Evolutionary conservation across 1,284 basidiomycete genomes (phyloP).

Genomic region (Laetiporus sulphureus): DNA sequence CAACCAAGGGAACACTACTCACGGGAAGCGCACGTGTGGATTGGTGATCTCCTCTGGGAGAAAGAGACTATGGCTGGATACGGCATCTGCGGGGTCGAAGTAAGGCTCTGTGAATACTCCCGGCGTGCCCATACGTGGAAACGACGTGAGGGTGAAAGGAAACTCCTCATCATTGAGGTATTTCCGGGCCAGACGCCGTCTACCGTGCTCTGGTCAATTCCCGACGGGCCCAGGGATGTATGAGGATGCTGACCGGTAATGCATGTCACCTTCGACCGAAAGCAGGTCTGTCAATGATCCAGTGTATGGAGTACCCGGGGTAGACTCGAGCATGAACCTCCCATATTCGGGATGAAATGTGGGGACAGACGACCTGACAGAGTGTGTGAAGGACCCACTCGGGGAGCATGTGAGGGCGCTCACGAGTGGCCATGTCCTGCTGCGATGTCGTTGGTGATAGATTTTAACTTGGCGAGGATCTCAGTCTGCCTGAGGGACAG

Average conservation of each 20-base stretch:
- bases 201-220: no score
- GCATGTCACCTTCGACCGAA: conserved; percentile 93
- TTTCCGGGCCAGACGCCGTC: conserved; percentile 79
- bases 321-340: conserved; percentile 98
- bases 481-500: conserved; percentile 92
- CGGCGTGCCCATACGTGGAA: conserved; percentile 84
- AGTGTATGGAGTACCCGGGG: conserved; percentile 92
- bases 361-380: conserved; percentile 63
- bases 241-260: conserved; percentile 11
- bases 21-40: conserved; percentile 97
- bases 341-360: conserved; percentile 99
- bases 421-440: conserved; percentile 56
- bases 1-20: conserved; percentile 28
- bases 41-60: conserved; percentile 95
- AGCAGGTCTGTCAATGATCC: conserved; percentile 82
- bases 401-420: conserved; percentile 19
- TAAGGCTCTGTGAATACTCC: conserved; percentile 92
- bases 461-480: conserved; percentile 79
- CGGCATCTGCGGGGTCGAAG: conserved; percentile 64
- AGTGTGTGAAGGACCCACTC: conserved; percentile 7
- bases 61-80: conserved; percentile 88
- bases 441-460: conserved; percentile 62
- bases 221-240: no score
- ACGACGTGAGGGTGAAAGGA: conserved; percentile 93
- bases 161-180: conserved; percentile 85